Evolutionary conservation across 2,329 filamentous ascomycete species (phyloP).

Genomic region (Verticillium longisporum): DNA sequence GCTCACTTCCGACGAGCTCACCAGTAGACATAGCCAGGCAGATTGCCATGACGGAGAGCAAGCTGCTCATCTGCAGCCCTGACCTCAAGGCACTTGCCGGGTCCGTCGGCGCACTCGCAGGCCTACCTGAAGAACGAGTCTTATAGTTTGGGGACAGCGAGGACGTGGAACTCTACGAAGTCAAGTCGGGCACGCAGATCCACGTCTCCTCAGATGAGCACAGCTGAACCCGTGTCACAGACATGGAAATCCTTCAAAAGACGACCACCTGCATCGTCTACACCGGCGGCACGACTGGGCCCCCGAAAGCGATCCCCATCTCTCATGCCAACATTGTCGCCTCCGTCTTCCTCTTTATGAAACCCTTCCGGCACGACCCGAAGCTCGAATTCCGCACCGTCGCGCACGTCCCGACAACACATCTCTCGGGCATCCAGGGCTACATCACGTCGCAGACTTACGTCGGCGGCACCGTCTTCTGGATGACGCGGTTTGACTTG

Average conservation of each 20-base stretch:
- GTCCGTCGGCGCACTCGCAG: slow-evolving; percentile 39
- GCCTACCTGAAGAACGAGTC: slow-evolving; percentile 27
- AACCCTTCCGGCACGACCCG: slow-evolving; percentile 18
- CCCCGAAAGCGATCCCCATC: slow-evolving; percentile 38
- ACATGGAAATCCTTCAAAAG: slow-evolving; percentile 33
- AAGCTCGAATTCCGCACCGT: slow-evolving; percentile 22
- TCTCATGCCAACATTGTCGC: slow-evolving; percentile 39
- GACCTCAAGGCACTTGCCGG: slow-evolving; percentile 38
- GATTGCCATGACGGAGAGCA: slow-evolving; percentile 28
- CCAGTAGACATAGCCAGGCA: slow-evolving; percentile 42
- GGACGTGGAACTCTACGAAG: slow-evolving; percentile 17
- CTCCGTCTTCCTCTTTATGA: slow-evolving; percentile 21
- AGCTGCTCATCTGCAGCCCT: slow-evolving; percentile 36
- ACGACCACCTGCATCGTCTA: slow-evolving; percentile 36
- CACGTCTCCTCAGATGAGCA: slow-evolving; percentile 30
- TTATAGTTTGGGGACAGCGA: slow-evolving; percentile 12
- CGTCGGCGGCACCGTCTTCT: slow-evolving; percentile 4
- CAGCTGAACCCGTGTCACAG: slow-evolving; percentile 47
- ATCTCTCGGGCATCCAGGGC: slow-evolving; percentile 4
- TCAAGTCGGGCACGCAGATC: slow-evolving; percentile 19
- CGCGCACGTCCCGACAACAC: slow-evolving; percentile 4
- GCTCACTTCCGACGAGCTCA: slow-evolving; percentile 43
- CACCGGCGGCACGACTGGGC: slow-evolving; percentile 41
- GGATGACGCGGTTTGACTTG: slow-evolving; percentile 1
- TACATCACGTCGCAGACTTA: slow-evolving; percentile 5